phyloP scores from a whole-genome alignment of 306 rosid species.

The Cicer pinnatifidum region DNA sequence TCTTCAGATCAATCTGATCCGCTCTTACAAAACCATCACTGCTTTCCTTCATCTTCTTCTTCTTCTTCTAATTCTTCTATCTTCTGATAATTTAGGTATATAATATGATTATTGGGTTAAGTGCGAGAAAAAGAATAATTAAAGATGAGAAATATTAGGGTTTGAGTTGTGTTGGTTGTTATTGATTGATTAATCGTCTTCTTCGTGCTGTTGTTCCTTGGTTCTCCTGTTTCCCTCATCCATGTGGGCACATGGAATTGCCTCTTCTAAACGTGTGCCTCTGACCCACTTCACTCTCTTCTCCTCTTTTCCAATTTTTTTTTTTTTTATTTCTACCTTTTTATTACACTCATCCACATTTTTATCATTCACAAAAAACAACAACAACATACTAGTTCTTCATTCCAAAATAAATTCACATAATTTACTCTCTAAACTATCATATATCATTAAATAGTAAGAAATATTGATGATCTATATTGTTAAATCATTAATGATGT shows the following conservation, averaged over 20 bases:
- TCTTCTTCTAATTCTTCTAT: neutral
- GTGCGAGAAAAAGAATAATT: neutral
- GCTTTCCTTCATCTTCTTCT: constrained; percentile 66
- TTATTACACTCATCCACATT: no score
- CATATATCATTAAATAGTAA: no score
- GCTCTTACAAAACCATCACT: constrained; percentile 94
- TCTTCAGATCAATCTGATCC: constrained; percentile 98
- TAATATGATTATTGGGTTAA: neutral
- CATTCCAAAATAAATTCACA: no score
- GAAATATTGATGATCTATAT: no score
- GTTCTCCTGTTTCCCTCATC: constrained; percentile 42
- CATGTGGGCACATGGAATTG: constrained; percentile 96
- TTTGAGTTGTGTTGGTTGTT: constrained; percentile 4
- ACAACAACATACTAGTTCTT: no score
- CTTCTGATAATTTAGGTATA: neutral
- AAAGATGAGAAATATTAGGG: neutral
- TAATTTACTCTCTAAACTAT: no score
- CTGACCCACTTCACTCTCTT: constrained; percentile 82
- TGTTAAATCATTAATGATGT: no score
- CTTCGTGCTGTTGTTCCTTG: neutral
- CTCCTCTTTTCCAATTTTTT: neutral
- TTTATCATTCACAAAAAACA: neutral
- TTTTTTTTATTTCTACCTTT: neutral
- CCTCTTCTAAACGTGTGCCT: constrained; percentile 86
- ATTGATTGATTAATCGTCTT: neutral